These are phyloP conservation scores for Plasmodium sp. DNA, from an alignment of 169 alveolate genomes.

Conservation along the genomic window DNA sequence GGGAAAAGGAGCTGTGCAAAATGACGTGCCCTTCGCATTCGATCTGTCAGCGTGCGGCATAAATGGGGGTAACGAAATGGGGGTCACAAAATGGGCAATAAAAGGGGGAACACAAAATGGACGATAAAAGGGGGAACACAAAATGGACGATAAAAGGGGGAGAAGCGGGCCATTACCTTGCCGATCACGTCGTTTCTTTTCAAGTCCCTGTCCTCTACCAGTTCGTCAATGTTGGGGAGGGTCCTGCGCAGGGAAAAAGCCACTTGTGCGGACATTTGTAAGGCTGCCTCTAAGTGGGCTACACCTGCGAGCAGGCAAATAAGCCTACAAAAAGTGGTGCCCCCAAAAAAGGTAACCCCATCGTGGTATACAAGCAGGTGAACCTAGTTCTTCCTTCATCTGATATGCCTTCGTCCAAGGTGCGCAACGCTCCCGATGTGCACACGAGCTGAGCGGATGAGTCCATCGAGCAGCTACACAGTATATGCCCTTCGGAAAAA, in stretches of 20 bases:
- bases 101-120: not conserved
- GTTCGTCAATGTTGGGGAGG: not conserved
- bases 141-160: not conserved
- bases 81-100: not conserved
- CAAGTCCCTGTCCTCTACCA: constrained; percentile 11
- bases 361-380: not conserved
- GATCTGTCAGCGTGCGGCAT: constrained; percentile 22
- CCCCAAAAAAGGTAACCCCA: not conserved
- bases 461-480: constrained; percentile 48
- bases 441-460: constrained; percentile 28
- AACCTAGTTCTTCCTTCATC: constrained; percentile 9
- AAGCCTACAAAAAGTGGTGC: not conserved
- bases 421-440: not conserved
- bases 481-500: constrained; percentile 22
- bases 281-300: not conserved
- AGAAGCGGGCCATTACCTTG: constrained; percentile 13
- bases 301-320: not conserved
- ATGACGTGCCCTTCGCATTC: constrained; percentile 48
- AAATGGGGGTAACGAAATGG: not conserved
- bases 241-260: not conserved
- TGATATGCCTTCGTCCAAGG: not conserved
- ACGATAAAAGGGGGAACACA: not conserved
- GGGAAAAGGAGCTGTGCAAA: constrained; percentile 39
- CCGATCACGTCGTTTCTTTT: constrained; percentile 32
- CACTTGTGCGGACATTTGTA: not conserved